Evolutionary conservation across 495 filamentous ascomycete genomes (phyloP), one percentile per base, ranked within the genome.

Genomic region (Xylona heveae): DNA sequence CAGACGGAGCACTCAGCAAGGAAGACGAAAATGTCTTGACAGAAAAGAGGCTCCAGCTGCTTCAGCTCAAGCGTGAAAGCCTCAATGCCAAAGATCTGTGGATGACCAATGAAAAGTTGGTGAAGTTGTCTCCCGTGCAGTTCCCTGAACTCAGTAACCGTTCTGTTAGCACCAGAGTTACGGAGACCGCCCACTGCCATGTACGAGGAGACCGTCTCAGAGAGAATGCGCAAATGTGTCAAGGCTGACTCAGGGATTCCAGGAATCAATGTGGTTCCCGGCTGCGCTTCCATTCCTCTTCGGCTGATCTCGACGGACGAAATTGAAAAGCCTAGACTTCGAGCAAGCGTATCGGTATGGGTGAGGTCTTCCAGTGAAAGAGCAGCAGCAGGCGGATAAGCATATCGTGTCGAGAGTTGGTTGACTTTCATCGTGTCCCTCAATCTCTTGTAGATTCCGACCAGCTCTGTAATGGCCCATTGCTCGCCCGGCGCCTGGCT

Each of bases 281-380:
- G 66, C 24, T 80, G 69, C 3, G 77, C 73, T 35, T 78, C 74
- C 1, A 82, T 57, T 9, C 90, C 88, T 32, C 88, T 76, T 45
- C 93, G 85, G 27, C 81, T 70, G 35, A 99, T 94, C 50, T 99
- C 88, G 4, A 77, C 70, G 0, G 81, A 71, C 2, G 85, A 69
- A 31, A 99, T 84, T n/a, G 85, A 82, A 51, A 65, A 80, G 0
- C 82, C 88, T 12, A 95, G 70, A 25, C 71, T 65, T 29, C 59
- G 60, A 21, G 78, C 72, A 25, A 95, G 46, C 0, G 68, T 67
- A 41, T 84, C 76, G 6, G 67, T 74, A 24, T 66, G 58, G 3
- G 61, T 55, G 23, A 83, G 47, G 20, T 68, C 62, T 24, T 68
- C 59, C 3, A 42, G 24, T 8, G 28, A 15, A 5, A 26, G 28